phyloP scores from a whole-genome alignment of 148 eudicot species.

The Amaranthus palmeri region DNA sequence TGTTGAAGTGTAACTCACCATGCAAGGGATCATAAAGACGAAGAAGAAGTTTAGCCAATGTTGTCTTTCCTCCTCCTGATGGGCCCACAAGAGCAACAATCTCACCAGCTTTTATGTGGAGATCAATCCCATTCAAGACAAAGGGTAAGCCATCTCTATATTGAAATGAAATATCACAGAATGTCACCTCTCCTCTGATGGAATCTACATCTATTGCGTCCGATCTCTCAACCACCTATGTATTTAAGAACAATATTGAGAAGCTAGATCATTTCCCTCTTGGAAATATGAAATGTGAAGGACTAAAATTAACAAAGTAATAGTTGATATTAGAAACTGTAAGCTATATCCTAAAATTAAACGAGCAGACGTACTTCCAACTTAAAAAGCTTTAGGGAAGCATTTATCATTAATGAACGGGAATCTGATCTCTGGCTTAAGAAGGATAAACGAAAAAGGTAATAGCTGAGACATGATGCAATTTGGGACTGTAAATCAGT shows the following conservation, averaged over 20 bases:
- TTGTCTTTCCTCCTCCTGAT: conserved; percentile 97
- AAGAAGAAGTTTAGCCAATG: conserved; percentile 83
- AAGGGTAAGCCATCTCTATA: conserved; percentile 59
- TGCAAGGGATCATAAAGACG: conserved; percentile 86
- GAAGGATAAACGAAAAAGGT: not conserved
- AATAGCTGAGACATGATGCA: not conserved
- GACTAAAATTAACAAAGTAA: not conserved
- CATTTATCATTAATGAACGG: not conserved
- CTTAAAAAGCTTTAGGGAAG: not conserved
- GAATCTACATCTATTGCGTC: conserved; percentile 60
- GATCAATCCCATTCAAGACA: conserved; percentile 60
- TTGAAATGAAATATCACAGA: conserved; percentile 56
- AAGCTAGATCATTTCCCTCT: conserved; percentile 8
- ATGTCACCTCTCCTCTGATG: conserved; percentile 65
- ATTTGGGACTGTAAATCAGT: not conserved
- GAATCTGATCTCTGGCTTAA: not conserved
- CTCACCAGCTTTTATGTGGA: conserved; percentile 82
- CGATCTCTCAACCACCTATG: conserved; percentile 59
- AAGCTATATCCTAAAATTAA: not conserved
- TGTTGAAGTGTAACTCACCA: conserved; percentile 39
- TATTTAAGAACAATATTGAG: conserved; percentile 7
- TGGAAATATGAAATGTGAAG: not conserved
- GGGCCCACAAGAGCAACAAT: conserved; percentile 95
- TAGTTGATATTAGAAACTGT: not conserved
- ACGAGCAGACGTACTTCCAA: not conserved